These are phyloP conservation scores for Scleromitrula shiraiana DNA, from an alignment of 2,329 filamentous ascomycete genomes.

Conservation along the genomic window DNA sequence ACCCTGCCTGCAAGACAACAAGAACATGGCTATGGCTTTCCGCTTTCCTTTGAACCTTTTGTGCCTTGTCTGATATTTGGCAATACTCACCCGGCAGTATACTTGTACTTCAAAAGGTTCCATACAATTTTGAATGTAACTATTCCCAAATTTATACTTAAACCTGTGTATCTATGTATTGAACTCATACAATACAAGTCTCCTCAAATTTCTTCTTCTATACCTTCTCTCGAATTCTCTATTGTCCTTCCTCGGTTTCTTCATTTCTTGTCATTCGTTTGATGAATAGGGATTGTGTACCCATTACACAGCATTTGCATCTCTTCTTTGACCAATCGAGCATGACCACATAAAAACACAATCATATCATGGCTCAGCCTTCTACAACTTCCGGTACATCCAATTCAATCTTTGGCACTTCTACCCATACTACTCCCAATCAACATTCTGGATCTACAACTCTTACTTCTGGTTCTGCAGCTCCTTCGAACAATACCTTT, in stretches of 20 bases:
- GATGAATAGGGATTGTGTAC: conserved; percentile 1
- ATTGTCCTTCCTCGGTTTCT: too few relatives aligned
- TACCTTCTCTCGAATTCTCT: neutral
- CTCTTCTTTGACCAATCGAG: conserved; percentile 8
- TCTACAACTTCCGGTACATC: conserved; percentile 36
- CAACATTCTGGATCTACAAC: conserved; percentile 15
- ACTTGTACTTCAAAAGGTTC: too few relatives aligned
- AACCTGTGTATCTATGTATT: too few relatives aligned
- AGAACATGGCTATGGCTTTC: neutral
- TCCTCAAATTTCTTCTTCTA: neutral
- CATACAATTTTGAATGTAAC: too few relatives aligned
- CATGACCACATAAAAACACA: conserved; percentile 14
- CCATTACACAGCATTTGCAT: conserved; percentile 2
- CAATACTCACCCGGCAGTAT: too few relatives aligned
- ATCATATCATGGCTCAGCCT: conserved; percentile 35
- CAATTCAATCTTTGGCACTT: conserved; percentile 41
- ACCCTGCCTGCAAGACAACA: neutral
- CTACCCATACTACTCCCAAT: conserved; percentile 12
- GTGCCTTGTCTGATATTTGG: too few relatives aligned
- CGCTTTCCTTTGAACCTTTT: too few relatives aligned
- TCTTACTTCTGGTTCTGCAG: conserved; percentile 39
- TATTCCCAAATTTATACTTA: too few relatives aligned
- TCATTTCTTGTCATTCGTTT: neutral
- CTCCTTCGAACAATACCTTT: conserved; percentile 69
- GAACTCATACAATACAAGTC: neutral